Base-by-base conservation (phyloP, 73 alveolate species). In the Tetrahymena malaccensis region DNA sequence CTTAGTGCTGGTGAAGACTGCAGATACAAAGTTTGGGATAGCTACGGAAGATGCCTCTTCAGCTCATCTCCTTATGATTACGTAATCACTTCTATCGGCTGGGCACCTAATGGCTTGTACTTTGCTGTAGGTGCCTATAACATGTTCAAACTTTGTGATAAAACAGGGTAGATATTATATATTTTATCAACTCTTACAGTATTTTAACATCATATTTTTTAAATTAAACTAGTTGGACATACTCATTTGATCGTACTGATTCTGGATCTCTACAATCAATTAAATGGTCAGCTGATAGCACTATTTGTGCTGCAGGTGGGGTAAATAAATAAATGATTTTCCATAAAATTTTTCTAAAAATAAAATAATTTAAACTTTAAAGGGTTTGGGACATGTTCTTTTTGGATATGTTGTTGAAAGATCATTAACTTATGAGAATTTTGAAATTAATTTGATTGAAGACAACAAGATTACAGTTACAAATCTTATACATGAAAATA, bases 301-400 rank as follows among this genome's bases (percentile, higher is more conserved):
- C 99, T 22, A 97, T 98, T 84, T 97, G 99, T 55, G 99, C 99
- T n/a, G 99, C 99, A 3, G 99, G 99, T n/a, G 99, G 99, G 12
- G 99, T 99, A 38, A 99, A 99, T 99, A 38, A 99, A 99, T 95
- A 70, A 4, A 5, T 70, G 5, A 70, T 70, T 27, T 70, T 25
- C 13, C 0, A 22, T 70, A 50, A 11, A 50, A 27, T 3, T n/a
- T 8, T 1, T 70, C 40, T 19, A n/a, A 22, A 17, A 70, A 70
- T 27, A 11, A 70, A 19, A 19, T 27, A 70, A 9, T 25, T 27
- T 5, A 11, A 1, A n/a, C 3, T 19, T 70, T 17, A 70, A 12
- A 70, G 89, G 89, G 89, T 70, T 31, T 70, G 34, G 99, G 99
- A 11, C 96, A 98, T 25, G 99, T 98, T 8, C 98, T 98, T 17